Evolutionary conservation across 2,329 filamentous ascomycete species (phyloP).

Genomic region (Ophiostoma ips): DNA sequence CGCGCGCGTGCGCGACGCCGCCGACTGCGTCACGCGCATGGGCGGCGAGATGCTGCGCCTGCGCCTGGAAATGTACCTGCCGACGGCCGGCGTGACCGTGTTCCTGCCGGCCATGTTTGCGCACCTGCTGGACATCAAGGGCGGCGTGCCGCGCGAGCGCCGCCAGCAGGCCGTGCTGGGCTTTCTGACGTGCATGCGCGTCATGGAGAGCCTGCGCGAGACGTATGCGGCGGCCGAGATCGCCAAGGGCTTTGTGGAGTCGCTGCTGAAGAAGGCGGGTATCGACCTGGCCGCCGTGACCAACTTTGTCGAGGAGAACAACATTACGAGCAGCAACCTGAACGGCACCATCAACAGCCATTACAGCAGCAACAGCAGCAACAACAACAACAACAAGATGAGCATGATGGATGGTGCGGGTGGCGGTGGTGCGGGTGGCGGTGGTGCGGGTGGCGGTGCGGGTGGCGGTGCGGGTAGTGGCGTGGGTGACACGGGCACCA

Average conservation of each 20-base stretch:
- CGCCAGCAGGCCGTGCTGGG: conserved; percentile 62
- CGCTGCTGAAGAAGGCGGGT: conserved; percentile 74
- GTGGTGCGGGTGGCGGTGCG: conserved; percentile 31
- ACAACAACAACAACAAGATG: neutral
- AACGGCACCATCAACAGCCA: too few species aligned
- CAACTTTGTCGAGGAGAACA: conserved; percentile 28
- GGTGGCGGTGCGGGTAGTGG: conserved; percentile 32
- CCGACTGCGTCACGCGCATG: conserved; percentile 73
- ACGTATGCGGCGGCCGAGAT: conserved; percentile 92
- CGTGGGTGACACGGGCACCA: conserved; percentile 23
- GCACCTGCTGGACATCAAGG: conserved; percentile 84
- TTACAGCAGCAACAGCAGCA: neutral
- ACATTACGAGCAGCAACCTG: neutral
- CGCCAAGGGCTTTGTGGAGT: conserved; percentile 87
- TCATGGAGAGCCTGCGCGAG: conserved; percentile 75
- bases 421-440: conserved; percentile 26
- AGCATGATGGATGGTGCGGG: conserved; percentile 25
- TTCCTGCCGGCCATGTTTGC: conserved; percentile 88
- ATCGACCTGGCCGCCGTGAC: conserved; percentile 46
- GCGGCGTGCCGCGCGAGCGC: conserved; percentile 61
- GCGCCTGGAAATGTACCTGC: conserved; percentile 64
- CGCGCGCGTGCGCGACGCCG: conserved; percentile 68
- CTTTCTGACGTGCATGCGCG: conserved; percentile 84
- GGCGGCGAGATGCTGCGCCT: conserved; percentile 60
- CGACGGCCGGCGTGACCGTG: conserved; percentile 82